phyloP scores from a whole-genome alignment of 75 land plant genomes.

The Cryptomeria japonica region DNA sequence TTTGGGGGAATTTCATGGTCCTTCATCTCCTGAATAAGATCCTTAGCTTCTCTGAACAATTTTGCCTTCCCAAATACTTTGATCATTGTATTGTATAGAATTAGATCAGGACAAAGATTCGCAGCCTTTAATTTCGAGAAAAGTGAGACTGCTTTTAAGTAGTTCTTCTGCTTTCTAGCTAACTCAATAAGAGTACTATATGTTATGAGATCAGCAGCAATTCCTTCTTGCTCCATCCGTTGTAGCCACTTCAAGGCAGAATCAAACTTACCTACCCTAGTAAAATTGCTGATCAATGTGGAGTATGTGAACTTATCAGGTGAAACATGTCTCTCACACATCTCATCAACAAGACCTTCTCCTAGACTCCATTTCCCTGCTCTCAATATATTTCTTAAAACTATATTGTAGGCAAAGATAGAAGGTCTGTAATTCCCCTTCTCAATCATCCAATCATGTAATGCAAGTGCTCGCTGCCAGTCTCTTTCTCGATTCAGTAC shows the following conservation, averaged over 20 bases:
- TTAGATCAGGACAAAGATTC: slow-evolving; percentile 71
- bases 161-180: slow-evolving; percentile 68
- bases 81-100: slow-evolving; percentile 86
- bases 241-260: slow-evolving; percentile 75
- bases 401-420: slow-evolving; percentile 83
- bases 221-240: slow-evolving; percentile 73
- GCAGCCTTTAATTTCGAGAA: slow-evolving; percentile 63
- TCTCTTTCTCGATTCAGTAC: slow-evolving; percentile 71
- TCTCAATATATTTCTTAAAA: slow-evolving; percentile 67
- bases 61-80: slow-evolving; percentile 82
- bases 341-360: slow-evolving; percentile 87
- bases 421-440: slow-evolving; percentile 68
- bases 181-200: slow-evolving; percentile 88
- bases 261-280: slow-evolving; percentile 74
- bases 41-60: slow-evolving; percentile 67
- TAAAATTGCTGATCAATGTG: slow-evolving; percentile 74
- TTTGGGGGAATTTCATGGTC: slow-evolving; percentile 55
- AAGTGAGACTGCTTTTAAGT: slow-evolving; percentile 78
- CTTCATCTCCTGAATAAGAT: slow-evolving; percentile 61
- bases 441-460: slow-evolving; percentile 96
- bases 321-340: slow-evolving; percentile 53
- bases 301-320: slow-evolving; percentile 93
- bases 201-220: slow-evolving; percentile 75
- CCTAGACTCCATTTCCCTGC: slow-evolving; percentile 74
- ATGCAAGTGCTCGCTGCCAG: slow-evolving; percentile 88